These are phyloP conservation scores for Trypanosoma scelopori DNA, from an alignment of 208 protist species.

Conservation along the genomic window DNA sequence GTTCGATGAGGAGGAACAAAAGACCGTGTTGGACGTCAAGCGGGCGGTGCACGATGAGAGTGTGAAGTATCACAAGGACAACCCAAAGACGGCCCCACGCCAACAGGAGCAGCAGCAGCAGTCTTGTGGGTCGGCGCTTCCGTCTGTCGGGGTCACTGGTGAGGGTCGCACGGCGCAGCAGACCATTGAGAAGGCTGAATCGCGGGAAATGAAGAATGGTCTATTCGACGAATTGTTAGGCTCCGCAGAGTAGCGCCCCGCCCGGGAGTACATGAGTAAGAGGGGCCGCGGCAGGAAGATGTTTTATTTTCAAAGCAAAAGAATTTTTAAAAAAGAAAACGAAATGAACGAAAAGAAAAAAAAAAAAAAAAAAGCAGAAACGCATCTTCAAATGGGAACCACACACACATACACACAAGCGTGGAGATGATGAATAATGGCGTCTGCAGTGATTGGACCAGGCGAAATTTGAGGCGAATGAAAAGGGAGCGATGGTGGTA, in stretches of 20 bases:
- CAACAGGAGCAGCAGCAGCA: constrained; percentile 20
- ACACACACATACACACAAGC: too few species aligned
- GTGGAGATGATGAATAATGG: too few species aligned
- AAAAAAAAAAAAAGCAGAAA: neutral
- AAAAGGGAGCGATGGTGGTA: too few species aligned
- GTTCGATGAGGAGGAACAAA: constrained; percentile 81
- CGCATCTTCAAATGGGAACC: too few species aligned
- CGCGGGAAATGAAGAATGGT: constrained; percentile 7
- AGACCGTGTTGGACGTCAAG: constrained; percentile 81
- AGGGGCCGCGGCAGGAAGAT: neutral
- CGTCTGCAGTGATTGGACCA: too few species aligned
- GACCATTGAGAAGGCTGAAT: constrained; percentile 55
- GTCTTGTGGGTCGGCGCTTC: constrained; percentile 9
- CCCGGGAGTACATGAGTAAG: neutral
- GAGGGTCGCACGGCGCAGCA: constrained; percentile 78
- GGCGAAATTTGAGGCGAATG: too few species aligned
- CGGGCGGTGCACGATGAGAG: constrained; percentile 83
- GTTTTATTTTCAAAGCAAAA: too few species aligned
- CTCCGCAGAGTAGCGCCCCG: neutral
- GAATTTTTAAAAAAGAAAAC: too few species aligned
- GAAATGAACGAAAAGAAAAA: constrained; percentile 1
- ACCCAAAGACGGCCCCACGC: constrained; percentile 28
- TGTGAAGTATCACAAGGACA: constrained; percentile 64
- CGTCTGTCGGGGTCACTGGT: constrained; percentile 55
- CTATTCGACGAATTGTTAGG: constrained; percentile 18